A percentile compares a stretch with the other conserved stretches of the same genome.
Evolutionary conservation across 352 stramenopile species (phyloP).

Genomic region (Phytophthora sojae): DNA sequence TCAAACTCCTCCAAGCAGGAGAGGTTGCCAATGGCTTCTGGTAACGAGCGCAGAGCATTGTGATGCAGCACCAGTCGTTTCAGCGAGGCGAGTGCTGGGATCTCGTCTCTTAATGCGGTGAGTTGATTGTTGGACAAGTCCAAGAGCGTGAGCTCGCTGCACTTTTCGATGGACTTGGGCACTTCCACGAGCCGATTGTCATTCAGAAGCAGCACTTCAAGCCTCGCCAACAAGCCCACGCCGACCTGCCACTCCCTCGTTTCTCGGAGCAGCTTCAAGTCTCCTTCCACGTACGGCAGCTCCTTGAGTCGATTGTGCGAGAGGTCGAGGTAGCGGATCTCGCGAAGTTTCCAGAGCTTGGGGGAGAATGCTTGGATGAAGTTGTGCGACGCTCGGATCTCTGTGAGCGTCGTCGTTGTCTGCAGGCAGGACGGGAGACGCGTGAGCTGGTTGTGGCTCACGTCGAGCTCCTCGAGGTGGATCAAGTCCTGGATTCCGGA

Average conservation of each 20-base stretch:
- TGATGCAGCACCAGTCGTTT: conserved; percentile 46
- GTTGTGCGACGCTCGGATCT: conserved; percentile 59
- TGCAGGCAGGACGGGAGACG: conserved; percentile 73
- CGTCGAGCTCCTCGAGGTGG: conserved; percentile 36
- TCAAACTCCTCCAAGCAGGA: conserved; percentile 47
- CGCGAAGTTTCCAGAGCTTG: conserved; percentile 72
- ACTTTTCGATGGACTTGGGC: conserved; percentile 64
- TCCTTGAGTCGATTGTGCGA: conserved; percentile 60
- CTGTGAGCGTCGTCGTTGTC: conserved; percentile 52
- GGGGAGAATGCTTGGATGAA: conserved; percentile 64
- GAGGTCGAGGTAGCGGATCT: conserved; percentile 56
- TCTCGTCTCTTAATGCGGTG: conserved; percentile 41
- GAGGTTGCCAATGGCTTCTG: conserved; percentile 51
- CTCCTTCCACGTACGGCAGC: conserved; percentile 39
- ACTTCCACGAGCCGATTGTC: conserved; percentile 60
- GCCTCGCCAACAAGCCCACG: conserved; percentile 41
- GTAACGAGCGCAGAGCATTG: conserved; percentile 51
- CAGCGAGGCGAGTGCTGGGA: conserved; percentile 50
- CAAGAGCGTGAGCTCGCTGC: conserved; percentile 44
- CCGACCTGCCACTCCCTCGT: conserved; percentile 80
- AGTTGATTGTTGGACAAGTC: conserved; percentile 68
- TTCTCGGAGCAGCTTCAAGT: conserved; percentile 74
- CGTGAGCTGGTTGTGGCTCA: conserved; percentile 67
- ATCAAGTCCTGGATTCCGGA: conserved; percentile 78
- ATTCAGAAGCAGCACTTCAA: conserved; percentile 56